Conservation (phyloP, 2,329 filamentous ascomycete genomes). For the Gnomoniopsis smithogilvyi region DNA sequence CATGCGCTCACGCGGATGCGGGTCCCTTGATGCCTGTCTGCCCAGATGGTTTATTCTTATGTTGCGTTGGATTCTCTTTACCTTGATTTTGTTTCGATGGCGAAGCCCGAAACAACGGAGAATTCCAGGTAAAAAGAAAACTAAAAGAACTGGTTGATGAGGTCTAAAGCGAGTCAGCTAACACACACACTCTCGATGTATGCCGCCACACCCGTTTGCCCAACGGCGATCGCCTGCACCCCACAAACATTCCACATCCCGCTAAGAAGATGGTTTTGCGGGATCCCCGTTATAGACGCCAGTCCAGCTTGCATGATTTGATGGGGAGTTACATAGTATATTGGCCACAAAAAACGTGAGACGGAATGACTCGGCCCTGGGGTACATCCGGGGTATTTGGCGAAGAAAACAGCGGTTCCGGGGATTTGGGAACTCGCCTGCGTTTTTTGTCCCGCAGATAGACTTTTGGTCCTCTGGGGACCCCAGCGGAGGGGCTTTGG, state of each 20-base stretch:
- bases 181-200: too few relatives aligned
- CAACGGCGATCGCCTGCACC: background rate
- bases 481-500: slow-evolving; percentile 8
- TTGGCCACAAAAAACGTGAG: background rate
- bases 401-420: slow-evolving; percentile 15
- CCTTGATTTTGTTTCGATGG: background rate
- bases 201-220: too few relatives aligned
- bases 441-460: background rate
- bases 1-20: background rate
- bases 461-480: slow-evolving; percentile 7
- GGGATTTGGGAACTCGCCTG: background rate
- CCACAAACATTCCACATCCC: background rate
- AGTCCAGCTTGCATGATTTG: background rate
- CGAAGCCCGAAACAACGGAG: too few relatives aligned
- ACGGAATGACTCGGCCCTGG: background rate
- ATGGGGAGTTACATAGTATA: background rate
- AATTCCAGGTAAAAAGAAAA: too few relatives aligned
- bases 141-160: too few relatives aligned
- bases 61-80: background rate
- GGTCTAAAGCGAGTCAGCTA: background rate
- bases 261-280: background rate
- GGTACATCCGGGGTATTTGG: slow-evolving; percentile 13
- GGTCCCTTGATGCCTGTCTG: background rate
- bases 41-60: background rate
- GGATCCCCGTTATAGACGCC: background rate